phyloP scores from a whole-genome alignment of 192 early-diverging fungal genomes.

The Spizellomyces punctatus region DNA sequence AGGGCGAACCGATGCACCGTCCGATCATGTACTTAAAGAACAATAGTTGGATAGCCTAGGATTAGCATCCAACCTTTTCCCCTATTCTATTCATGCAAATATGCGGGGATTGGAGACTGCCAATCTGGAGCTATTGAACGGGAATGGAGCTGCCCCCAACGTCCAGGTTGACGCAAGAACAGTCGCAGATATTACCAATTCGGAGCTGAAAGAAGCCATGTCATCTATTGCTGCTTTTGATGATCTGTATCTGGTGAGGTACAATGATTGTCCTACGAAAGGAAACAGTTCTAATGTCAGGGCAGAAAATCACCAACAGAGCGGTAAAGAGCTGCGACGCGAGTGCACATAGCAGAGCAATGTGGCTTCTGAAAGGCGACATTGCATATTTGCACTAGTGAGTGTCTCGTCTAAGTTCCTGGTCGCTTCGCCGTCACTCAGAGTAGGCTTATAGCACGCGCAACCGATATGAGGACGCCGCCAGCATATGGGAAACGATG shows the following conservation, averaged over 20 bases:
- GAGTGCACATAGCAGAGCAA: constrained; percentile 61
- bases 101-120: constrained; percentile 1
- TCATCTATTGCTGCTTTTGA: constrained; percentile 67
- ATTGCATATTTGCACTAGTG: constrained; percentile 79
- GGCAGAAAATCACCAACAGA: constrained; percentile 61
- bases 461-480: constrained; percentile 67
- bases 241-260: constrained; percentile 68
- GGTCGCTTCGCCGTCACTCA: neutral
- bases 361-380: constrained; percentile 69
- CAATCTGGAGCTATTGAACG: neutral
- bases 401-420: constrained; percentile 21
- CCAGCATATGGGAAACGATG: constrained; percentile 62
- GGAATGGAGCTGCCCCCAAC: neutral
- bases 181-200: constrained; percentile 60
- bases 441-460: constrained; percentile 45
- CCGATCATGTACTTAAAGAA: neutral
- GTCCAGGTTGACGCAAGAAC: neutral
- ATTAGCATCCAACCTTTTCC: constrained; percentile 56
- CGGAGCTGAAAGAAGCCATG: constrained; percentile 64
- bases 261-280: too few species aligned
- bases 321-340: constrained; percentile 74
- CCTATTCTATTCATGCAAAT: constrained; percentile 38
- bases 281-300: neutral
- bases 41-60: constrained; percentile 76
- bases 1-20: neutral